Evolutionary conservation across 352 stramenopile genomes (phyloP).

Genomic region (Pythium aristosporum): DNA sequence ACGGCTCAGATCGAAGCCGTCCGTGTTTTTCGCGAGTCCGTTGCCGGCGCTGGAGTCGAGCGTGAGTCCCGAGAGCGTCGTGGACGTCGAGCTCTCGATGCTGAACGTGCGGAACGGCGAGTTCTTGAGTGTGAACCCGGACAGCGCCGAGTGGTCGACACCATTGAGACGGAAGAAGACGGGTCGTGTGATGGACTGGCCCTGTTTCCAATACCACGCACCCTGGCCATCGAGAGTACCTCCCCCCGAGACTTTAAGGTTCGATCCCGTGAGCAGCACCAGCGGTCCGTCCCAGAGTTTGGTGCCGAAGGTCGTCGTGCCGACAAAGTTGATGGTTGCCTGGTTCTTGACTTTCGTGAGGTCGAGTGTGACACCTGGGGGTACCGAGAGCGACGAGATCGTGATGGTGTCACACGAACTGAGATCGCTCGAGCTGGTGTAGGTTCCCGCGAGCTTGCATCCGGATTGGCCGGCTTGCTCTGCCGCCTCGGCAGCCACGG

Average conservation of each 20-base stretch:
- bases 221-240: constrained; percentile 40
- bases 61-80: constrained; percentile 29
- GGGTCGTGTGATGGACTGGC: constrained; percentile 26
- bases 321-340: constrained; percentile 34
- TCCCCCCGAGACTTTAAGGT: constrained; percentile 33
- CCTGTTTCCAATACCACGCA: constrained; percentile 39
- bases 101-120: constrained; percentile 40
- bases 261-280: constrained; percentile 28
- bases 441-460: constrained; percentile 36
- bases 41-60: constrained; percentile 33
- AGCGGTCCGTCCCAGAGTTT: constrained; percentile 37
- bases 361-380: constrained; percentile 34
- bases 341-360: constrained; percentile 27
- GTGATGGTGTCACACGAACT: constrained; percentile 26
- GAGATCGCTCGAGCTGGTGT: constrained; percentile 33
- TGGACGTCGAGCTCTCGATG: constrained; percentile 26
- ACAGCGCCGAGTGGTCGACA: constrained; percentile 27
- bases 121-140: constrained; percentile 40
- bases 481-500: neutral
- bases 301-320: constrained; percentile 36
- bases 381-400: constrained; percentile 28
- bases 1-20: constrained; percentile 31
- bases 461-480: neutral
- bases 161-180: constrained; percentile 38
- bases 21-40: constrained; percentile 34